Conservation (phyloP, 805 yeast genomes). For the Alloascoidea hylecoeti region DNA sequence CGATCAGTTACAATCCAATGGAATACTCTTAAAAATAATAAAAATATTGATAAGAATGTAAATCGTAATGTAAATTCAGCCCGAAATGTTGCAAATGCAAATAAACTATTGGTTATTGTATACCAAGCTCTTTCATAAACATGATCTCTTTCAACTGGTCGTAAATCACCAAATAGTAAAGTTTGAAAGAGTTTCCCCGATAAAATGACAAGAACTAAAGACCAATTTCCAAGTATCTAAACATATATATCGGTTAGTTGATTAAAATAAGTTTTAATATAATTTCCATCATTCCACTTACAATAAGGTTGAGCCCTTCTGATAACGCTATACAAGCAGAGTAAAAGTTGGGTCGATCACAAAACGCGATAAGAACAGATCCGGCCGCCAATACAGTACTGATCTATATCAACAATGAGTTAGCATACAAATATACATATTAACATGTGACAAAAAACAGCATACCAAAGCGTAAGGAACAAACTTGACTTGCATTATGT, state of each 20-base stretch:
- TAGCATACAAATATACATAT: not conserved
- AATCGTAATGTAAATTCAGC: slow-evolving; percentile 31
- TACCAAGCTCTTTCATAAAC: slow-evolving; percentile 51
- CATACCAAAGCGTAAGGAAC: slow-evolving; percentile 8
- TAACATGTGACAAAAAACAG: not conserved
- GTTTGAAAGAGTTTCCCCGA: slow-evolving; percentile 35
- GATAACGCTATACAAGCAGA: slow-evolving; percentile 35
- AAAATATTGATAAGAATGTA: slow-evolving; percentile 22
- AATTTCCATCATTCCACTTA: slow-evolving; percentile 17
- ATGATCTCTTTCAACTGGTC: slow-evolving; percentile 67
- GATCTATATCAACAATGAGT: slow-evolving; percentile 8
- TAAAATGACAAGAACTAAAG: slow-evolving; percentile 13
- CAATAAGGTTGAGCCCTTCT: slow-evolving; percentile 35
- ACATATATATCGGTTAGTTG: slow-evolving; percentile 9
- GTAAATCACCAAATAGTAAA: slow-evolving; percentile 57
- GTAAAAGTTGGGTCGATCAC: slow-evolving; percentile 31
- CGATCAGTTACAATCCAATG: slow-evolving; percentile 61
- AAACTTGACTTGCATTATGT: slow-evolving; percentile 4
- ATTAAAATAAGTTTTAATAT: slow-evolving; percentile 7
- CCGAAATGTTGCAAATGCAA: slow-evolving; percentile 40
- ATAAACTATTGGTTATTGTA: slow-evolving; percentile 41
- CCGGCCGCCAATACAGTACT: slow-evolving; percentile 22
- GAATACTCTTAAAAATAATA: slow-evolving; percentile 47
- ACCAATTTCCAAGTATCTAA: slow-evolving; percentile 11
- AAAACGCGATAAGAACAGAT: slow-evolving; percentile 23